Percentiles rank a stretch among this genome's conserved stretches.
phyloP scores from a whole-genome alignment of 2,329 filamentous ascomycete species.

The Alternaria infectoria region DNA sequence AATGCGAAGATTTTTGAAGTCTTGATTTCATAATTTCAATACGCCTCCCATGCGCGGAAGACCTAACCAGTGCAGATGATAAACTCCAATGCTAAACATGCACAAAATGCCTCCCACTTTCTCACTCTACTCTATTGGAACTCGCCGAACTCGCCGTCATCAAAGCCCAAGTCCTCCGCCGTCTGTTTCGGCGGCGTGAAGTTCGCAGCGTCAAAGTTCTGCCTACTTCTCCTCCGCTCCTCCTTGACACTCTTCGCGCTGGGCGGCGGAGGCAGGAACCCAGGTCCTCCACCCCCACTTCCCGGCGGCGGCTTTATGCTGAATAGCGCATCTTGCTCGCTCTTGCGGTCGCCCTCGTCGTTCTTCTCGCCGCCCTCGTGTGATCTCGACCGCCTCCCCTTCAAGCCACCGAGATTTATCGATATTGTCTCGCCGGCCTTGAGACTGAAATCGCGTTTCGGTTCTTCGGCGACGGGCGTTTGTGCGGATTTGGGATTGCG shows the following conservation, averaged over 20 bases:
- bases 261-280: slow-evolving; percentile 70
- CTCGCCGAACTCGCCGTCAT: slow-evolving; percentile 88
- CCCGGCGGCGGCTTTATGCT: slow-evolving; percentile 75
- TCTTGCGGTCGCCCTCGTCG: slow-evolving; percentile 37
- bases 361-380: slow-evolving; percentile 51
- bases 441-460: slow-evolving; percentile 77
- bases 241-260: slow-evolving; percentile 67
- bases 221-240: slow-evolving; percentile 62
- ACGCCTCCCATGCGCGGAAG: slow-evolving; percentile 30
- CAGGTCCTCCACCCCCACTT: slow-evolving; percentile 36
- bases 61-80: slow-evolving; percentile 12
- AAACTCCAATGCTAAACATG: slow-evolving; percentile 27
- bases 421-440: slow-evolving; percentile 92
- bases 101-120: slow-evolving; percentile 2
- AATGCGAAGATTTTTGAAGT: not conserved
- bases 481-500: not conserved
- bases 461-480: slow-evolving; percentile 51
- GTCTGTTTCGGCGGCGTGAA: slow-evolving; percentile 29
- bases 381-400: slow-evolving; percentile 53
- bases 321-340: slow-evolving; percentile 63
- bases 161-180: slow-evolving; percentile 74
- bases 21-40: slow-evolving; percentile 6
- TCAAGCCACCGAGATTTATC: slow-evolving; percentile 71
- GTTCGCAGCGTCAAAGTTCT: slow-evolving; percentile 42
- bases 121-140: slow-evolving; percentile 61